Base-by-base conservation (phyloP, 176 grass and related monocot genomes). In the Eragrostis curvula region DNA sequence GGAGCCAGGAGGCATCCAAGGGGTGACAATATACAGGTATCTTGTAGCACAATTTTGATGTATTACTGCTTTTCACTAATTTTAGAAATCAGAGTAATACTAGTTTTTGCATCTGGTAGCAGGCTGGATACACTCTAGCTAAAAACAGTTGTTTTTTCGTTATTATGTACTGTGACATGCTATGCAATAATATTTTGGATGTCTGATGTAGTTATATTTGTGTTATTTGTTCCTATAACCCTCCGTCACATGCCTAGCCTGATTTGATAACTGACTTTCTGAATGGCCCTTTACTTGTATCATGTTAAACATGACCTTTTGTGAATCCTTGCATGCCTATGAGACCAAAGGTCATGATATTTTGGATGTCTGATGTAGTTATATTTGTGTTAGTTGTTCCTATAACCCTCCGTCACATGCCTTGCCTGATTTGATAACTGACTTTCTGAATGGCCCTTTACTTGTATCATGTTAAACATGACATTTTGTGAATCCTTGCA, bases 1-100 rank as follows among this genome's bases (percentile, higher is more conserved):
- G 91, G 91, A 77, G 91, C 85, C 70, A 89, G 91, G 72, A 93
- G 86, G 78, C 87, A 93, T 29, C 85, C 88, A 79, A 81, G 91
- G 59, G 88, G 88, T 68, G 91, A 93, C 70, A 93, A 88, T 76
- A 90, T 90, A 50, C 91, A 93, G 91, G 91, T 93, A 82, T 65
- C 10, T n/a, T 78, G 12, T 73, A 18, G 28, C 27, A 14, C 12
- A 23, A 32, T 53, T 30, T 44, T 21, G 1, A 51, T 68, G 7
- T 59, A 58, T 67, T 36, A 20, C 25, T 72, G 40, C 15, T 66
- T 3, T 79, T 78, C 66, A 3, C 12, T 71, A 77, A 63, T 63
- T 66, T 83, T 13, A 32, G 8, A 25, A 21, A 55, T 39, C 56
- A 52, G 44, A 65, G 27, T 13, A 18, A 17, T 50, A 63, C 7